Evolutionary conservation across 352 stramenopile genomes (phyloP).

Genomic region (Phytophthora sp.): DNA sequence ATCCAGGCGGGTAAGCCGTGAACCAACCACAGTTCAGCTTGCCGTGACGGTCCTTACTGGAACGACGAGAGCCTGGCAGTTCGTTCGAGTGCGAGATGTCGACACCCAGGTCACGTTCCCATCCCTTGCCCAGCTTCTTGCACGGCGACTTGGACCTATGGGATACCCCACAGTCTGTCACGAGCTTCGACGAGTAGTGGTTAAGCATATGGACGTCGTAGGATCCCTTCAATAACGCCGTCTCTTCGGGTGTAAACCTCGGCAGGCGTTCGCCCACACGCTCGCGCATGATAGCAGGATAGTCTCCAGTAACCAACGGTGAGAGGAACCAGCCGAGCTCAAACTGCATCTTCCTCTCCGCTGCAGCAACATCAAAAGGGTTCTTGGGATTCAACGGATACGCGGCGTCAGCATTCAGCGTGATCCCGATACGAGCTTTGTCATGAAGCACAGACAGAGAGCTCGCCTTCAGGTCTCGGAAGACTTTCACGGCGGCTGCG

Average conservation of each 20-base stretch:
- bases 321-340: constrained; percentile 92
- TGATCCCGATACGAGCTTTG: constrained; percentile 89
- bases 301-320: constrained; percentile 91
- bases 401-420: constrained; percentile 82
- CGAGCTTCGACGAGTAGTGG: constrained; percentile 88
- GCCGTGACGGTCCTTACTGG: constrained; percentile 43
- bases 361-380: constrained; percentile 57
- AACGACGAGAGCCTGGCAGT: constrained; percentile 64
- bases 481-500: constrained; percentile 83
- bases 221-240: constrained; percentile 71
- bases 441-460: constrained; percentile 32
- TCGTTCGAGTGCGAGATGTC: constrained; percentile 64
- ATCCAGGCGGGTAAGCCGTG: constrained; percentile 59
- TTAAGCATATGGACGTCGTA: constrained; percentile 96
- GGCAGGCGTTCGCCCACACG: constrained; percentile 84
- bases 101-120: constrained; percentile 55
- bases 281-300: constrained; percentile 90
- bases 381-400: constrained; percentile 78
- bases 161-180: constrained; percentile 53
- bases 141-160: constrained; percentile 44
- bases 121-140: constrained; percentile 47
- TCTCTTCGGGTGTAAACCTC: constrained; percentile 81
- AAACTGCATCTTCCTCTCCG: constrained; percentile 89
- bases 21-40: constrained; percentile 57
- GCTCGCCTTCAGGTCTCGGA: constrained; percentile 74